Conservation (phyloP, 1,139 yeast species). For the Candida glucosophila region DNA sequence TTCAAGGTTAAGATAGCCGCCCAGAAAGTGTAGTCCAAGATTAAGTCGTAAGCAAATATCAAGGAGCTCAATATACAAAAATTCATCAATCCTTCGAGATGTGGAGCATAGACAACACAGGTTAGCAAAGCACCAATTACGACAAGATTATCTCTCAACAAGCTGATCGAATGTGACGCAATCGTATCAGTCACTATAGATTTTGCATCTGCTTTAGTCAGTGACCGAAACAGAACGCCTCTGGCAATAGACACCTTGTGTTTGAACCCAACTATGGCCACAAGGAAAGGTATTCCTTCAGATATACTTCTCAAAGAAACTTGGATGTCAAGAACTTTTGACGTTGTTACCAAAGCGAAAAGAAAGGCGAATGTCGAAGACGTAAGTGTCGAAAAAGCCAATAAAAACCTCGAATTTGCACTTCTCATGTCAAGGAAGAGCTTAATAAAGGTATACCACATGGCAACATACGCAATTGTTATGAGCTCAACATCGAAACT, state of each 20-base stretch:
- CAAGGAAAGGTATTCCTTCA: conserved; percentile 91
- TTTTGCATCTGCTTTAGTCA: conserved; percentile 31
- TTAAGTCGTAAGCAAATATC: conserved; percentile 63
- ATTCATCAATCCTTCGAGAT: conserved; percentile 68
- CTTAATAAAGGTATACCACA: conserved; percentile 78
- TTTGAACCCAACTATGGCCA: conserved; percentile 88
- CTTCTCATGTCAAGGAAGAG: conserved; percentile 74
- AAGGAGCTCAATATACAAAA: conserved; percentile 75
- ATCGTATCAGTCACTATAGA: conserved; percentile 52
- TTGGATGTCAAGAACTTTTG: conserved; percentile 40
- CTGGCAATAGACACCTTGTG: conserved; percentile 74
- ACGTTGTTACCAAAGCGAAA: conserved; percentile 67
- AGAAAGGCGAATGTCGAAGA: conserved; percentile 83
- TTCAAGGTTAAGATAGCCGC: conserved; percentile 82
- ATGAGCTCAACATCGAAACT: conserved; percentile 78
- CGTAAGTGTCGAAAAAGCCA: conserved; percentile 72
- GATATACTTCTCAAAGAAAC: conserved; percentile 72
- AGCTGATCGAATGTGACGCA: conserved; percentile 55
- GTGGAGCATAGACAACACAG: conserved; percentile 62
- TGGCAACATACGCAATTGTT: conserved; percentile 76
- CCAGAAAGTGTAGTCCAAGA: conserved; percentile 75
- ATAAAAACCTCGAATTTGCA: conserved; percentile 84
- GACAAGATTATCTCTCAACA: conserved; percentile 72
- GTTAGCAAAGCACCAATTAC: conserved; percentile 67
- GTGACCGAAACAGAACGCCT: conserved; percentile 41